A percentile compares a stretch with the other conserved stretches of the same genome.
Conservation (phyloP, 2,329 filamentous ascomycete species). For the Beauveria sp. region DNA sequence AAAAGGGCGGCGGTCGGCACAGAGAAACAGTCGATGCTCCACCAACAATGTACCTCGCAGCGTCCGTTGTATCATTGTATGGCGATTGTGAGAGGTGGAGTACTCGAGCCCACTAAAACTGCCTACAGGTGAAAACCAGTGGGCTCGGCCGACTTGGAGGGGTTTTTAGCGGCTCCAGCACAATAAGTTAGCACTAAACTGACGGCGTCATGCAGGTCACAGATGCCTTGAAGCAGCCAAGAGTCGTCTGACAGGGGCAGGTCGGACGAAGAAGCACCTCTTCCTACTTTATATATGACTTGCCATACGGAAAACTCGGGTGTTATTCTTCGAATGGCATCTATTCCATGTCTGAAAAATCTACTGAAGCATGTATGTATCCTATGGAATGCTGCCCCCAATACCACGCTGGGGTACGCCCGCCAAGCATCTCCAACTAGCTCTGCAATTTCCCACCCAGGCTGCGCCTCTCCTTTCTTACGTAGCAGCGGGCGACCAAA, state of each 20-base stretch:
- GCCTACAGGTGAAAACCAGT: background rate
- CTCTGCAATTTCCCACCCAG: conserved; percentile 2
- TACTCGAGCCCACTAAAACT: background rate
- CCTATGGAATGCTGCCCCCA: background rate
- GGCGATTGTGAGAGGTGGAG: no score
- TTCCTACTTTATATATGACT: no score
- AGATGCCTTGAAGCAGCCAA: background rate
- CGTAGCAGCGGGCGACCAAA: background rate
- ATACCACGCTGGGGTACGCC: background rate
- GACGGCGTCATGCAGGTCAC: background rate
- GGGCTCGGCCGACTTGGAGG: background rate
- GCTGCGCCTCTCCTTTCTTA: background rate
- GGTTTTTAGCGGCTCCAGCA: background rate
- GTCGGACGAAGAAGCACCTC: no score
- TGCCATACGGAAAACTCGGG: no score
- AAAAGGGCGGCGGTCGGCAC: conserved; percentile 7
- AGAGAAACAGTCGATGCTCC: background rate
- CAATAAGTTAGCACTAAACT: background rate
- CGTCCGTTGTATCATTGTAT: no score
- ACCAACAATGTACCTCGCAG: background rate
- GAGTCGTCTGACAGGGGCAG: background rate
- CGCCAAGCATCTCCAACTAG: conserved; percentile 1
- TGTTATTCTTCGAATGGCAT: background rate
- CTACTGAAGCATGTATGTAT: no score
- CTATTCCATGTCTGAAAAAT: background rate